Percentiles rank a stretch among this genome's conserved stretches.
These are phyloP conservation scores for Hysterium pulicare DNA, from an alignment of 2,329 filamentous ascomycete species.

Conservation along the genomic window DNA sequence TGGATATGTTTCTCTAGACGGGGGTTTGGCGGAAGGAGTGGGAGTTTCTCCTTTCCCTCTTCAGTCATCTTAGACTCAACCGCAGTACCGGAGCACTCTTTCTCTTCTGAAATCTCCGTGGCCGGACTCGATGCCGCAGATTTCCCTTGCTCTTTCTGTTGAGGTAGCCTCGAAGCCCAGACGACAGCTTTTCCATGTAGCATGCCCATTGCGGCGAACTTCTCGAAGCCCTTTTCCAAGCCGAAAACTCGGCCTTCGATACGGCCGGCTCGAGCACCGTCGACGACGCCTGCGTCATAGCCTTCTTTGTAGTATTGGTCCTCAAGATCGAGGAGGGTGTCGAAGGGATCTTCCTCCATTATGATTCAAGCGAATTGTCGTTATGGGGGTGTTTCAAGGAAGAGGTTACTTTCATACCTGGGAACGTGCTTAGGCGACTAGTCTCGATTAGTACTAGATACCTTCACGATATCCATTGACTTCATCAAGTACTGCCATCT, in stretches of 20 bases:
- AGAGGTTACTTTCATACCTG: too few species aligned
- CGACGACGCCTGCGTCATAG: conserved; percentile 68
- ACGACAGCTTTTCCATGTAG: conserved; percentile 75
- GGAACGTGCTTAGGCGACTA: too few species aligned
- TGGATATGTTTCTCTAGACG: conserved; percentile 74
- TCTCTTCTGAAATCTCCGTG: not conserved
- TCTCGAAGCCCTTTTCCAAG: conserved; percentile 89
- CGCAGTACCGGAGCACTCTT: too few species aligned
- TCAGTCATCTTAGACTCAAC: too few species aligned
- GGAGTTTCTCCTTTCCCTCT: conserved; percentile 31
- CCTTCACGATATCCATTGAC: too few species aligned
- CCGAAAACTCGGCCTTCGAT: conserved; percentile 89
- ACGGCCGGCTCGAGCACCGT: conserved; percentile 74
- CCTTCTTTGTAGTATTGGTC: conserved; percentile 78
- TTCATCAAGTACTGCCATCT: too few species aligned
- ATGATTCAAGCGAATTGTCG: too few species aligned
- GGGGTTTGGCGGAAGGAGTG: conserved; percentile 52
- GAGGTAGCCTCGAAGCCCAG: conserved; percentile 72
- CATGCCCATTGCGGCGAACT: conserved; percentile 76
- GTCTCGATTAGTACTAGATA: too few species aligned
- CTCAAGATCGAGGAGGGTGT: conserved; percentile 58
- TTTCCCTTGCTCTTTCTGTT: not conserved
- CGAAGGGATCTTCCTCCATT: conserved; percentile 49
- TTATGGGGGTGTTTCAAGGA: too few species aligned
- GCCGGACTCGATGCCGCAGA: too few species aligned